Conservation (phyloP, 495 filamentous ascomycete species). For the Podospora appendiculata region DNA sequence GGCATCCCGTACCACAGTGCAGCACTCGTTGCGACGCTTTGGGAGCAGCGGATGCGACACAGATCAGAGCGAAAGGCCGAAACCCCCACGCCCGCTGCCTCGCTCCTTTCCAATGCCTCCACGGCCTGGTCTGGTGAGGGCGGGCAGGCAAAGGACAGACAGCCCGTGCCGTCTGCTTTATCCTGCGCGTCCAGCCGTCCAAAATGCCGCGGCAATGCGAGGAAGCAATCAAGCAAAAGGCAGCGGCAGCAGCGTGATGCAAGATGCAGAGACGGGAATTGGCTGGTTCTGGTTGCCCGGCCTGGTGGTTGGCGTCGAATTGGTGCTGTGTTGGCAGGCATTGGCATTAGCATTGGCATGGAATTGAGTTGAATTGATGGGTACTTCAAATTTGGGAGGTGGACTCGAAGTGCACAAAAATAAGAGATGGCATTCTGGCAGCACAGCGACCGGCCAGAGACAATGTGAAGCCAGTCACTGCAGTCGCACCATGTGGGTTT, state of each 20-base stretch:
- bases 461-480: neutral
- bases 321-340: no score
- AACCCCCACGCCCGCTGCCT: constrained; percentile 12
- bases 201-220: constrained; percentile 13
- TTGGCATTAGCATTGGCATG: no score
- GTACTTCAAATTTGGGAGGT: no score
- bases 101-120: constrained; percentile 6
- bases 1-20: no score
- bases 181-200: constrained; percentile 11
- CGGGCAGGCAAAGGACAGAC: neutral
- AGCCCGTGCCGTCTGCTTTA: constrained; percentile 12
- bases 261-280: no score
- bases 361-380: no score
- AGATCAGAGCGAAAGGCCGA: neutral
- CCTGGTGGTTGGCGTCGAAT: no score
- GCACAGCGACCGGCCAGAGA: neutral
- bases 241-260: neutral
- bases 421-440: constrained; percentile 3
- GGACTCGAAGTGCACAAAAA: no score
- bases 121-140: neutral
- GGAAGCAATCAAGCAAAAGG: neutral
- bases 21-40: neutral
- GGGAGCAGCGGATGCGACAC: neutral
- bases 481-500: constrained; percentile 8
- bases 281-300: no score